Evolutionary conservation across 345 rosid genomes (phyloP), one percentile per base, ranked within the genome.

Genomic region (Populus simonii): DNA sequence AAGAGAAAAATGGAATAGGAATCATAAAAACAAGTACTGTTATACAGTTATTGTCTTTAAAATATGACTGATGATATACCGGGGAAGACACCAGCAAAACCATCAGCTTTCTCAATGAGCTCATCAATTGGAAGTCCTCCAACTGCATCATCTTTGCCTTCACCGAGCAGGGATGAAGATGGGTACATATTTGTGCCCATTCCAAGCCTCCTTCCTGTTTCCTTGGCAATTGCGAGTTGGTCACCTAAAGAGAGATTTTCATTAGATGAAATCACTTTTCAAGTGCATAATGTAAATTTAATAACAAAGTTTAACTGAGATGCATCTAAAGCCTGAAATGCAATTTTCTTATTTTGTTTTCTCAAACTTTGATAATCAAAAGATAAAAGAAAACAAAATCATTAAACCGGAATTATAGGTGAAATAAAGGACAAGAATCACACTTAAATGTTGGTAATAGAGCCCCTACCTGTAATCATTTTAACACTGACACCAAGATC

Each of bases 81-180:
- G n/a, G 89, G 90, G 62, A 90, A 89, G 59, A 90, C 90, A 49
- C 91, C 93, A 8, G 90, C 96, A 72, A 90, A 91, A 74, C 90
- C 95, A 82, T 91, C 84, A 17, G 88, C 88, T 17, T 83, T 83
- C 79, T 87, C 79, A 17, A 85, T 83, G 71, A 81, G 91, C 78
- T 91, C 89, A 73, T 88, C 92, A 62, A 78, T 55, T 7, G 86
- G 80, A 73, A 83, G 73, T 16, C 71, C 80, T 45, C 76, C 76
- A 75, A 41, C 39, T 72, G 84, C 80, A 7, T 74, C 84, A 20
- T 84, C 79, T 68, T 82, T 82, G 45, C 55, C 82, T 13, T 84
- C 85, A 9, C 86, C 80, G n/a, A 87, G 87, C 36, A 87, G 82
- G 83, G 91, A 72, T 61, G 94, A 87, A 53, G 92, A 86, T 3